Base-by-base conservation (phyloP, 1,139 yeast genomes). In the Kodamaea suecica region DNA sequence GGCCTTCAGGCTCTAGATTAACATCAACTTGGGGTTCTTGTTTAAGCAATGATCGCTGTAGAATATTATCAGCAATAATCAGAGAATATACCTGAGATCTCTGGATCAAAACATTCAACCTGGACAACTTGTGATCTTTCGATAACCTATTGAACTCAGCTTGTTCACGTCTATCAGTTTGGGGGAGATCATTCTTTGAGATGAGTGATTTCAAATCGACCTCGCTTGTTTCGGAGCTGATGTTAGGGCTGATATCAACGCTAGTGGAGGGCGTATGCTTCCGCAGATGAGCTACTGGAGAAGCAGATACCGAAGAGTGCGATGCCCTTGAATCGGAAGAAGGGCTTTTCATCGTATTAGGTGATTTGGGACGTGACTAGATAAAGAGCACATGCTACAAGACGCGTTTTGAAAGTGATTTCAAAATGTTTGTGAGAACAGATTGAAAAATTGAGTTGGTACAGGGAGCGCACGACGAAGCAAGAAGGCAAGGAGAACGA, bases 41-140 rank as follows among this genome's bases (percentile, higher is more conserved):
- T 13, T 32, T 25, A 36, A 51, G 50, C 40, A 68, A 42, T 19
- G 72, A 59, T 34, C 72, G 63, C 42, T 74, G 78, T 34, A 80
- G 53, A 35, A 88, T 69, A 19, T 88, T 81, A 37, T 86, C 90
- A 3, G 94, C 80, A 37, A 90, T 81, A 46, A 88, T 86, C 41
- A 80, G 75, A 1, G 96, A 84, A 57, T 85, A 90, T 3, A 87
- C 73, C 53, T 86, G 88, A 13, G 95, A 84, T 52, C 84, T 82
- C 50, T 84, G 83, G 14, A 90, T 87, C 47, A 90, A 66, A 32
- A 76, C 80, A 45, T 84, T 74, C 34, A 90, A 63, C 39, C 86
- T 68, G 37, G 74, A 72, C 31, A 86, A 60, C 50, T 85, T 84
- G 17, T 45, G 50, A 26, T 63, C 61, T 31, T 47, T 52, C 3